Percentiles rank a stretch among this genome's conserved stretches.
These are phyloP conservation scores for Rhododendron mucronatum DNA, from an alignment of 148 eudicot genomes.

Conservation along the genomic window DNA sequence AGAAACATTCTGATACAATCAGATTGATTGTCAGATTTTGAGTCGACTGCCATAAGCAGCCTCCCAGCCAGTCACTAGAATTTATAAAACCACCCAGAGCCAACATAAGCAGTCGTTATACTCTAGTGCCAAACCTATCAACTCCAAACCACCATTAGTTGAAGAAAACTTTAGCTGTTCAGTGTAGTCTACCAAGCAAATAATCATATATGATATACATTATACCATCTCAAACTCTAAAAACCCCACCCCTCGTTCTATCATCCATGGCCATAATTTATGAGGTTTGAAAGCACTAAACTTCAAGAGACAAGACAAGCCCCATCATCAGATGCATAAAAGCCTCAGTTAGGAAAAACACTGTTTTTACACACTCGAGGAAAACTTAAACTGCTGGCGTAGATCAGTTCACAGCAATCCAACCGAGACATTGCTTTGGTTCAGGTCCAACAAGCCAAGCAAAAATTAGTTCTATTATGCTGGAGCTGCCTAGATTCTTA, in stretches of 20 bases:
- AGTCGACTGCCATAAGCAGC: background rate
- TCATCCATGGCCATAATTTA: background rate
- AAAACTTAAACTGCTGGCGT: background rate
- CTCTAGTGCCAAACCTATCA: background rate
- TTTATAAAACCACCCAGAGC: background rate
- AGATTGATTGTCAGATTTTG: background rate
- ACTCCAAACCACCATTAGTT: background rate
- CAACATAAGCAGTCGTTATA: background rate
- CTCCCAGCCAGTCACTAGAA: background rate
- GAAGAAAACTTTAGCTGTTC: background rate
- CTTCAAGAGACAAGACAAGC: background rate
- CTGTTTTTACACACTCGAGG: background rate
- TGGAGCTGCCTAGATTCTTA: background rate
- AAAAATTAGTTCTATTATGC: background rate
- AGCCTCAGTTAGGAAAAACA: background rate
- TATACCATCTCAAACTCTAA: background rate
- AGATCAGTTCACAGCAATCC: background rate
- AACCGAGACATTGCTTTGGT: background rate
- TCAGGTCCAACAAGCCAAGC: background rate
- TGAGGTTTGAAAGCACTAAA: background rate
- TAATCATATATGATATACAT: background rate
- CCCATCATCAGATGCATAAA: background rate
- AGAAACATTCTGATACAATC: background rate
- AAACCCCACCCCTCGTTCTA: background rate
- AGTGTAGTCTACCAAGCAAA: background rate